Conservation (phyloP, 352 stramenopile species). For the Pythium monospermum region DNA sequence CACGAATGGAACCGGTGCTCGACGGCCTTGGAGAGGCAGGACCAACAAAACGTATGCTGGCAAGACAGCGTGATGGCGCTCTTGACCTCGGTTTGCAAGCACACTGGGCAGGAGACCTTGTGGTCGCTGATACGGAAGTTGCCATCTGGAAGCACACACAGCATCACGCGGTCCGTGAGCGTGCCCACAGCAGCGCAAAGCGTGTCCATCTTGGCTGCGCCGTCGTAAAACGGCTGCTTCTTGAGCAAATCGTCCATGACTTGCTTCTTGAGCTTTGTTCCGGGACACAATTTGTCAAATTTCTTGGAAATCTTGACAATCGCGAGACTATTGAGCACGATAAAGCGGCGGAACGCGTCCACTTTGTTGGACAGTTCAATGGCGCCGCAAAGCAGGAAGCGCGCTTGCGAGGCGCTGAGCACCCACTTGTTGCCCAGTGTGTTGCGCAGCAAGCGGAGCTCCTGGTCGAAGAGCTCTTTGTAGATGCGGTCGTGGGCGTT, state of each 20-base stretch:
- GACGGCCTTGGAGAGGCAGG: slow-evolving; percentile 64
- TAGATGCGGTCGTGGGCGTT: slow-evolving; percentile 47
- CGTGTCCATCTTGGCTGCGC: slow-evolving; percentile 42
- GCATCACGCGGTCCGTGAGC: slow-evolving; percentile 64
- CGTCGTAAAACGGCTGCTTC: slow-evolving; percentile 61
- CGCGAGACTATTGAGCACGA: slow-evolving; percentile 73
- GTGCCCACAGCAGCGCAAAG: slow-evolving; percentile 41
- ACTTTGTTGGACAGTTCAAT: slow-evolving; percentile 59
- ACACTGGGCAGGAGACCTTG: slow-evolving; percentile 63
- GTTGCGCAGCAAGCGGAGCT: slow-evolving; percentile 35
- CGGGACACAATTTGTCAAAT: slow-evolving; percentile 53
- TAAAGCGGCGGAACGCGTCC: slow-evolving; percentile 70
- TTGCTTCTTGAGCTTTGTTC: slow-evolving; percentile 23
- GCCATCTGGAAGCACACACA: slow-evolving; percentile 60
- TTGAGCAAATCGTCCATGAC: slow-evolving; percentile 52
- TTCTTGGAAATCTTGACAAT: slow-evolving; percentile 84
- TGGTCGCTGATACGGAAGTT: slow-evolving; percentile 49
- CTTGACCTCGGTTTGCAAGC: slow-evolving; percentile 54
- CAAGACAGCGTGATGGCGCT: slow-evolving; percentile 67
- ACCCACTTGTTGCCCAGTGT: slow-evolving; percentile 56
- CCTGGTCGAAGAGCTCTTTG: slow-evolving; percentile 32
- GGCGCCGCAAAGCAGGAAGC: slow-evolving; percentile 43
- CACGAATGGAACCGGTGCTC: slow-evolving; percentile 75
- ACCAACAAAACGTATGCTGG: slow-evolving; percentile 78
- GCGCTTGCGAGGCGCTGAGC: slow-evolving; percentile 41